These are phyloP conservation scores for Scytalidium lignicola DNA, from an alignment of 2,329 filamentous ascomycete species.

Conservation along the genomic window DNA sequence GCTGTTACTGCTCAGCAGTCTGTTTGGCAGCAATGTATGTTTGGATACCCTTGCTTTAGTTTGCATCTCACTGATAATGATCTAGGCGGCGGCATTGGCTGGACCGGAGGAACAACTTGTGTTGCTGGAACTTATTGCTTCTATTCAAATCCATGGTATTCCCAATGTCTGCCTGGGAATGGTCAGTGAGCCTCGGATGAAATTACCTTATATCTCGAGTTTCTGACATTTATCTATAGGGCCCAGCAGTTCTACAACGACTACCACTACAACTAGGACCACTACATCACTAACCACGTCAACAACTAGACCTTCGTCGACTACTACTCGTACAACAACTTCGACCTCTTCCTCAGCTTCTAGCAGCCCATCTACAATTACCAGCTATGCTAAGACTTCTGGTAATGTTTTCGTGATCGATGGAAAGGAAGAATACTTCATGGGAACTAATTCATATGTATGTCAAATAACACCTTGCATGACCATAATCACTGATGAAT, in stretches of 20 bases:
- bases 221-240: neutral
- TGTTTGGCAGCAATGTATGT: too few relatives aligned
- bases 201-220: neutral
- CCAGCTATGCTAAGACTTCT: constrained; percentile 16
- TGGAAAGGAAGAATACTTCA: constrained; percentile 42
- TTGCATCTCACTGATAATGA: too few relatives aligned
- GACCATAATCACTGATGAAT: neutral
- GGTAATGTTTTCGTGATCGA: constrained; percentile 36
- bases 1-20: too few relatives aligned
- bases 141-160: constrained; percentile 12
- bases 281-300: neutral
- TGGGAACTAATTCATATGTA: constrained; percentile 47
- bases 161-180: constrained; percentile 12
- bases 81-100: too few relatives aligned
- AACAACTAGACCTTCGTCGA: constrained; percentile 1
- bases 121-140: constrained; percentile 5
- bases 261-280: neutral
- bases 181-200: neutral
- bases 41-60: too few relatives aligned
- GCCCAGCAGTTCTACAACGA: neutral
- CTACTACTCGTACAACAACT: constrained; percentile 4
- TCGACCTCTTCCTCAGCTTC: constrained; percentile 4
- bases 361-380: constrained; percentile 8
- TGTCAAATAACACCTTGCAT: neutral
- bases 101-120: too few relatives aligned